These are phyloP conservation scores for Phalaenopsis hybrid DNA, from an alignment of 116 monocot genomes.

Conservation along the genomic window DNA sequence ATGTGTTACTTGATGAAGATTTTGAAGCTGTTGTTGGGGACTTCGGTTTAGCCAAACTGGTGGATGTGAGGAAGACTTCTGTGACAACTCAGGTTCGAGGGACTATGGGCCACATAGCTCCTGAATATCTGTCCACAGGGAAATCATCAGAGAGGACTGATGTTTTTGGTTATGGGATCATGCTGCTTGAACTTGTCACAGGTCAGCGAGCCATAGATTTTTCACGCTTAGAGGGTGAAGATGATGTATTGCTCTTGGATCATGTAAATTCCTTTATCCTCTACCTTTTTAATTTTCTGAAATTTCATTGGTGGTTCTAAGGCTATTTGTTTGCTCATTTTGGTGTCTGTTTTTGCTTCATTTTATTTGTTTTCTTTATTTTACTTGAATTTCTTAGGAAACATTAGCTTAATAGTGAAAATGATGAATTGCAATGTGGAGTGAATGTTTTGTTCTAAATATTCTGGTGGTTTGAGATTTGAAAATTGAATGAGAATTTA, in stretches of 20 bases:
- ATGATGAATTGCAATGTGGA: too few species aligned
- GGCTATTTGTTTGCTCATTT: neutral
- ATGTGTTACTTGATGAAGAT: constrained; percentile 81
- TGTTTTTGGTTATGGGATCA: constrained; percentile 91
- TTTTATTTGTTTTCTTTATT: too few species aligned
- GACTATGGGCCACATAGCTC: constrained; percentile 97
- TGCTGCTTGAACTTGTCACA: constrained; percentile 92
- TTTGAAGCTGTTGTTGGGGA: constrained; percentile 94
- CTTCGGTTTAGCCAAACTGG: constrained; percentile 84
- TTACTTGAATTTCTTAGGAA: too few species aligned
- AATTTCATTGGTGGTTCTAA: neutral
- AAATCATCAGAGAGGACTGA: constrained; percentile 92
- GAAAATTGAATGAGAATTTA: neutral
- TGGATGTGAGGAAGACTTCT: constrained; percentile 77
- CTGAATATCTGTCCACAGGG: constrained; percentile 88
- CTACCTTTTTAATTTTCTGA: neutral
- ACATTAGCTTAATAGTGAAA: too few species aligned
- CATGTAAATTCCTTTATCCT: constrained; percentile 42
- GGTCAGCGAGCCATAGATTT: constrained; percentile 93
- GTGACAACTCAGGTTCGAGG: constrained; percentile 91
- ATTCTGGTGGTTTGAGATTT: neutral
- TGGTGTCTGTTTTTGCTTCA: too few species aligned
- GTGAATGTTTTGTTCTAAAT: too few species aligned
- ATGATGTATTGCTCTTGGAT: constrained; percentile 82
- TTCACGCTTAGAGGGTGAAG: constrained; percentile 80